Percentiles rank a stretch among this genome's conserved stretches.
These are phyloP conservation scores for Delitschia confertaspora DNA, from an alignment of 495 filamentous ascomycete genomes.

Conservation along the genomic window DNA sequence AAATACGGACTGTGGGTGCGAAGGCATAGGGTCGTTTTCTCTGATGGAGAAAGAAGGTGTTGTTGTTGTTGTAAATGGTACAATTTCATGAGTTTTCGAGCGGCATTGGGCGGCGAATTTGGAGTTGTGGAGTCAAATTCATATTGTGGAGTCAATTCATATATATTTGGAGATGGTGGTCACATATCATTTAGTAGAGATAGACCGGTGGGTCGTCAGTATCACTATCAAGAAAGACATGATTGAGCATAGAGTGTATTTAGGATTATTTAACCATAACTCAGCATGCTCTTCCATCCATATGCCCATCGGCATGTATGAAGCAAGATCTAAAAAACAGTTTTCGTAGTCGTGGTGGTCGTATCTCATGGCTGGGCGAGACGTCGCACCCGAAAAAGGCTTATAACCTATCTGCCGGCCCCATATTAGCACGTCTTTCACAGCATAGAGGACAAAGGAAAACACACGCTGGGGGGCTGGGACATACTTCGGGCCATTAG, in stretches of 20 bases:
- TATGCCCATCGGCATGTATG: no score
- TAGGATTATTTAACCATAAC: no score
- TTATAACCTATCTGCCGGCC: conserved; percentile 24
- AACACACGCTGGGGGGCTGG: neutral
- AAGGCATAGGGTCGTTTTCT: conserved; percentile 38
- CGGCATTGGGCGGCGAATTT: conserved; percentile 6
- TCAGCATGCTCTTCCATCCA: no score
- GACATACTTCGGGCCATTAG: conserved; percentile 50
- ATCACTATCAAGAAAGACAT: no score
- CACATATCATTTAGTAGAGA: no score
- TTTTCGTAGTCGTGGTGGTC: no score
- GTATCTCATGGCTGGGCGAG: neutral
- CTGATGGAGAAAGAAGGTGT: neutral
- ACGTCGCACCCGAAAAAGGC: neutral
- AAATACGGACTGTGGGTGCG: conserved; percentile 75
- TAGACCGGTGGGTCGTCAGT: no score
- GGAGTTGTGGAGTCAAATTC: no score
- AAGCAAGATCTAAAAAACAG: neutral
- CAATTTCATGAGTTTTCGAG: conserved; percentile 2
- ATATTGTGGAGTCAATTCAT: no score
- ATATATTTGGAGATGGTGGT: no score
- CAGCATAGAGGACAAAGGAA: neutral
- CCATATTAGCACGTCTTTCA: conserved; percentile 20
- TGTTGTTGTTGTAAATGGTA: neutral
- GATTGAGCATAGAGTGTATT: no score